Conservation (phyloP, 2,329 filamentous ascomycete species). For the Exophiala alcalophila region DNA sequence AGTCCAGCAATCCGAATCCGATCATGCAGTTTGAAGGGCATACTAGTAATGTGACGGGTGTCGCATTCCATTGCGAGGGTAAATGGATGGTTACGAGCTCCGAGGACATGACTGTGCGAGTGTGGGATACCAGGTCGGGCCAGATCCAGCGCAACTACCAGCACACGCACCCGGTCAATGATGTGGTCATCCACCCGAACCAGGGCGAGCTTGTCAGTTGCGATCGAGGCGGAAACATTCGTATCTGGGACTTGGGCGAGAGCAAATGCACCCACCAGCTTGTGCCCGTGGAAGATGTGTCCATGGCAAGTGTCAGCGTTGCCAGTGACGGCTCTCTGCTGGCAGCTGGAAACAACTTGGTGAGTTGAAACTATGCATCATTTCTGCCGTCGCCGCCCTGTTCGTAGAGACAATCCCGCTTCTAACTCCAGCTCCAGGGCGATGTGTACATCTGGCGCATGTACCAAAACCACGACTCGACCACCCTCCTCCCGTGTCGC, state of each 20-base stretch:
- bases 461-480: conserved; percentile 76
- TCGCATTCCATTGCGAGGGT: conserved; percentile 96
- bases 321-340: conserved; percentile 90
- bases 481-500: conserved; percentile 79
- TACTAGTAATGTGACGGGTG: conserved; percentile 90
- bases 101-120: conserved; percentile 94
- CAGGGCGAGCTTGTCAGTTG: conserved; percentile 98
- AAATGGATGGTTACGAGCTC: conserved; percentile 99
- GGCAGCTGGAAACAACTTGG: conserved; percentile 87
- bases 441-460: conserved; percentile 98
- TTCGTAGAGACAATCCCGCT: no score
- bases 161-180: conserved; percentile 85
- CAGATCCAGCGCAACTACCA: conserved; percentile 88
- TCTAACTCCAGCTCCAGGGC: conserved; percentile 63
- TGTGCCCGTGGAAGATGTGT: conserved; percentile 92
- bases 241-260: conserved; percentile 95
- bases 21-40: conserved; percentile 94
- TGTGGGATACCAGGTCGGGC: conserved; percentile 88
- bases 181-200: conserved; percentile 99
- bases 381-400: no score
- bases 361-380: conserved; percentile 53
- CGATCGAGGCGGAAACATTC: conserved; percentile 85
- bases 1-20: conserved; percentile 93
- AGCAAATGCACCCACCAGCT: conserved; percentile 96
- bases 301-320: conserved; percentile 90